A percentile compares a stretch with the other conserved stretches of the same genome.
Evolutionary conservation across 2,329 filamentous ascomycete genomes (phyloP).

Genomic region (Cladophialophora bantiana): DNA sequence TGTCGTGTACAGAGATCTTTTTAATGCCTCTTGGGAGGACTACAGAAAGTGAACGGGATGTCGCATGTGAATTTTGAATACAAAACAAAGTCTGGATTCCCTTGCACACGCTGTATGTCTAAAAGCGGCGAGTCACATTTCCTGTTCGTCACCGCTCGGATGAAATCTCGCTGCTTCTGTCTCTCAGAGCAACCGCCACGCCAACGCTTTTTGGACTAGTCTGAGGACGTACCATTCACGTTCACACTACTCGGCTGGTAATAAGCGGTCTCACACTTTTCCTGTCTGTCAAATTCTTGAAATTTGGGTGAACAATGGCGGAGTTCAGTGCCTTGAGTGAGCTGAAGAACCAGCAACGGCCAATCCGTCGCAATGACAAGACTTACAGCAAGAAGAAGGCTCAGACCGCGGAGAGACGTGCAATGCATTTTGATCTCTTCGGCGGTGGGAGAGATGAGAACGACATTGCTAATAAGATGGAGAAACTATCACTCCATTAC

Average conservation of each 20-base stretch:
- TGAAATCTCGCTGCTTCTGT: constrained; percentile 20
- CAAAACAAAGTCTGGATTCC: constrained; percentile 3
- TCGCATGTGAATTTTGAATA: constrained; percentile 9
- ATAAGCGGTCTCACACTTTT: constrained; percentile 11
- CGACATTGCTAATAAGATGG: constrained; percentile 32
- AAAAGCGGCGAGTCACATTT: constrained; percentile 18
- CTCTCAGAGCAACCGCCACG: constrained; percentile 25
- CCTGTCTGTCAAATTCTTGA: constrained; percentile 15
- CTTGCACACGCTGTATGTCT: not conserved
- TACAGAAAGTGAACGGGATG: constrained; percentile 26
- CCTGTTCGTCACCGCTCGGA: constrained; percentile 3
- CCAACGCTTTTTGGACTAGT: constrained; percentile 30
- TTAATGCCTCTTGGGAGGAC: constrained; percentile 34
- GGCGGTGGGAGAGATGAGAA: constrained; percentile 32
- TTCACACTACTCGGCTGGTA: constrained; percentile 17
- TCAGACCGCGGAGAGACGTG: constrained; percentile 21
- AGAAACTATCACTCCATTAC: constrained; percentile 27
- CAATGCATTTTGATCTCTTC: constrained; percentile 37
- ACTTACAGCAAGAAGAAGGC: constrained; percentile 39
- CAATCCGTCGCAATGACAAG: constrained; percentile 33
- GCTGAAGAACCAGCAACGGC: constrained; percentile 33
- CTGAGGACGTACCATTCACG: constrained; percentile 11
- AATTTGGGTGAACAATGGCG: constrained; percentile 28
- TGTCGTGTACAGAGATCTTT: constrained; percentile 32
- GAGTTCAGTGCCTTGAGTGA: constrained; percentile 29